A percentile compares a stretch with the other conserved stretches of the same genome.
Conservation (phyloP, 352 stramenopile species). For the Phytophthora syringae region DNA sequence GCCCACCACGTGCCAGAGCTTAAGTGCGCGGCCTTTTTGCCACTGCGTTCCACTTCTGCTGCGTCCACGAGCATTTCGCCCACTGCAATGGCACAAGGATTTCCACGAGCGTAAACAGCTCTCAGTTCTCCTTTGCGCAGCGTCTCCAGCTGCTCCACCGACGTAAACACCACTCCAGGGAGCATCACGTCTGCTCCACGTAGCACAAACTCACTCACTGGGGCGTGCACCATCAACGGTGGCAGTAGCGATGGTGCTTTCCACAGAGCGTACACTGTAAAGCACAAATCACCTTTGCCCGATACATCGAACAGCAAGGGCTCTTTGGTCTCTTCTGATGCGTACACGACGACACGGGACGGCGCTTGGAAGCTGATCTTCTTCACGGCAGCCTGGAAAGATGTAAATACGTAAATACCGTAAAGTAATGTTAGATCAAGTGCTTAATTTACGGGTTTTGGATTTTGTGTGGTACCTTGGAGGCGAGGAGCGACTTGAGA, state of each 20-base stretch:
- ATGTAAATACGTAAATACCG: not conserved
- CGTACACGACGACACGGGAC: slow-evolving; percentile 77
- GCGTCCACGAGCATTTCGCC: slow-evolving; percentile 79
- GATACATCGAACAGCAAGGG: slow-evolving; percentile 77
- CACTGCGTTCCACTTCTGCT: slow-evolving; percentile 53
- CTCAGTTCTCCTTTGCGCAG: slow-evolving; percentile 75
- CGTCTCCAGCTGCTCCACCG: slow-evolving; percentile 50
- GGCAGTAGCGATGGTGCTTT: slow-evolving; percentile 52
- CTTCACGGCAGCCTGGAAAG: slow-evolving; percentile 49
- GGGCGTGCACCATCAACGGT: slow-evolving; percentile 69
- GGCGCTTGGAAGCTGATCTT: slow-evolving; percentile 83
- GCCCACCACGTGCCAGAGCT: slow-evolving; percentile 72
- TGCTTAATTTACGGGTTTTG: too few relatives aligned
- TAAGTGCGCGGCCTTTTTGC: slow-evolving; percentile 77
- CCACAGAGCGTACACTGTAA: slow-evolving; percentile 82
- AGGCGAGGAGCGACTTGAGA: slow-evolving; percentile 48
- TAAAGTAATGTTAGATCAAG: too few relatives aligned
- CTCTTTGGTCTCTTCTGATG: slow-evolving; percentile 59
- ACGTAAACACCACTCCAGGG: slow-evolving; percentile 76
- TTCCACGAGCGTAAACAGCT: slow-evolving; percentile 74
- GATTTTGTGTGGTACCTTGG: slow-evolving; percentile 45
- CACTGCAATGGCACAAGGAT: slow-evolving; percentile 79
- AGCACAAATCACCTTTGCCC: slow-evolving; percentile 71
- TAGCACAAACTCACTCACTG: slow-evolving; percentile 83
- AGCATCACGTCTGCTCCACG: slow-evolving; percentile 87